These are phyloP conservation scores for Kokia cookei DNA, from an alignment of 441 rosid genomes.

Conservation along the genomic window DNA sequence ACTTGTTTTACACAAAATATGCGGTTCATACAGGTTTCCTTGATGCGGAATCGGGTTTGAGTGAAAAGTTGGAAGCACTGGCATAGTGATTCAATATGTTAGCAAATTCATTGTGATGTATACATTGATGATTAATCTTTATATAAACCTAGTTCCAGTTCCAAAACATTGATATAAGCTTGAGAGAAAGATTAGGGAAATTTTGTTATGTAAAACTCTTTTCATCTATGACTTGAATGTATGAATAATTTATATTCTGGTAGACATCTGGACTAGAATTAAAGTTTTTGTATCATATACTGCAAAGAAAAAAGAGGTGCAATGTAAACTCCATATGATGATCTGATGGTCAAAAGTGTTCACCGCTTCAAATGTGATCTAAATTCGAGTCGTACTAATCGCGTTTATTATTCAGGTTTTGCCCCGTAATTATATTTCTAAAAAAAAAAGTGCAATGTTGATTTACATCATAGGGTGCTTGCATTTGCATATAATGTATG, in stretches of 20 bases:
- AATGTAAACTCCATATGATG: too few relatives aligned
- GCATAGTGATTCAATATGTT: neutral
- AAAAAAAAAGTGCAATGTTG: too few relatives aligned
- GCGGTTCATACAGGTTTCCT: neutral
- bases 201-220: neutral
- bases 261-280: neutral
- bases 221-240: neutral
- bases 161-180: neutral
- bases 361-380: too few relatives aligned
- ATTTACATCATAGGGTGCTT: neutral
- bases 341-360: too few relatives aligned
- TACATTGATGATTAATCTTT: slow-evolving; percentile 4
- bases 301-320: neutral
- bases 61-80: slow-evolving; percentile 5
- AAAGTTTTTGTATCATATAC: neutral
- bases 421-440: too few relatives aligned
- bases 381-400: too few relatives aligned
- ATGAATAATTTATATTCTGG: neutral
- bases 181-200: neutral
- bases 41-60: neutral
- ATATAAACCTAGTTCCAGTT: neutral
- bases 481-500: neutral
- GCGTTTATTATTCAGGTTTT: too few relatives aligned
- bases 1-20: neutral
- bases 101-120: slow-evolving; percentile 1